Conservation (phyloP, 108 stramenopile species). For the Skeletonema tropicum region DNA sequence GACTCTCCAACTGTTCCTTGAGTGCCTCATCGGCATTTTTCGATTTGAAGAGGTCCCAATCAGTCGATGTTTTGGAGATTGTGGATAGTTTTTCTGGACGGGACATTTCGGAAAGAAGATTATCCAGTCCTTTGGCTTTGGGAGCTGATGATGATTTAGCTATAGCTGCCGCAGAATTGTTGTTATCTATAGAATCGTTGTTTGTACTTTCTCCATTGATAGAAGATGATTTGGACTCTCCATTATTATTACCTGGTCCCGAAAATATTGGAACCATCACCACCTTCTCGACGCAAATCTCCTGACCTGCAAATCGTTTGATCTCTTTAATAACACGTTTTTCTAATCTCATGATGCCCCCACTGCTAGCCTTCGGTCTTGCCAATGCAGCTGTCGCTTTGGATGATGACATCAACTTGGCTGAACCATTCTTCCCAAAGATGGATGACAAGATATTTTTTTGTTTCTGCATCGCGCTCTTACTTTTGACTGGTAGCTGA, state of each 20-base stretch:
- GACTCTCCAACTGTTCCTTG: slow-evolving; percentile 79
- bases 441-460: slow-evolving; percentile 53
- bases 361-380: slow-evolving; percentile 31
- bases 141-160: not conserved
- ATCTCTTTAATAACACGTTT: slow-evolving; percentile 45
- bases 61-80: slow-evolving; percentile 81
- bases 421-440: slow-evolving; percentile 47
- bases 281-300: slow-evolving; percentile 48
- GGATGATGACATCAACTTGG: slow-evolving; percentile 22
- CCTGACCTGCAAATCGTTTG: slow-evolving; percentile 59
- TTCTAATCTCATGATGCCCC: slow-evolving; percentile 43
- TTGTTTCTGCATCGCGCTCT: slow-evolving; percentile 15
- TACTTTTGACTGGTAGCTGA: slow-evolving; percentile 13
- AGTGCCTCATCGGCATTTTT: slow-evolving; percentile 53
- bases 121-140: slow-evolving; percentile 54
- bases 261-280: slow-evolving; percentile 37
- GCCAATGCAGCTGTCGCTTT: slow-evolving; percentile 26
- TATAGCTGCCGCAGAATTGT: not conserved
- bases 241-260: not conserved
- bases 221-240: slow-evolving; percentile 8
- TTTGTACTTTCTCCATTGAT: not conserved
- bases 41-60: slow-evolving; percentile 93
- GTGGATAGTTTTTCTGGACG: slow-evolving; percentile 78
- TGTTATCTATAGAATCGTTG: not conserved
- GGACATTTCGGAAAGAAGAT: slow-evolving; percentile 64